phyloP scores from a whole-genome alignment of 2,329 filamentous ascomycete species.

The Colletotrichum lini region DNA sequence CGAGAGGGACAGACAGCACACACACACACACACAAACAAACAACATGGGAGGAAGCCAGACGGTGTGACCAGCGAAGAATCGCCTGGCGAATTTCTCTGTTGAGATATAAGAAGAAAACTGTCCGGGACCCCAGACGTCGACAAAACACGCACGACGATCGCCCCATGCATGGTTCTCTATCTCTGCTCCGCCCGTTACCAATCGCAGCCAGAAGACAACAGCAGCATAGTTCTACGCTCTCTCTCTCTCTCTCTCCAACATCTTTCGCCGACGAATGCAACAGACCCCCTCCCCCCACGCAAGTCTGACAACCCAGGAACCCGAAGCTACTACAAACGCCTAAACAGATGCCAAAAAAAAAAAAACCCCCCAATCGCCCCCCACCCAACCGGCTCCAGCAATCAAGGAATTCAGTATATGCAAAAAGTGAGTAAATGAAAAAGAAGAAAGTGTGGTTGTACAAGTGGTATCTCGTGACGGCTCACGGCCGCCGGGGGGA shows the following conservation, averaged over 20 bases:
- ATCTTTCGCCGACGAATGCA: conserved; percentile 24
- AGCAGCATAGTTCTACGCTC: conserved; percentile 21
- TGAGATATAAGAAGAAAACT: conserved; percentile 14
- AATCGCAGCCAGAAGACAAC: not conserved
- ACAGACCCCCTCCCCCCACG: not conserved
- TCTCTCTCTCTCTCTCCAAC: not conserved
- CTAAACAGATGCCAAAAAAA: conserved; percentile 25
- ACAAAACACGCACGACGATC: conserved; percentile 30
- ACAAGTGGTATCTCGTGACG: conserved; percentile 44
- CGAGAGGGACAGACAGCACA: not conserved
- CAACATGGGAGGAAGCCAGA: conserved; percentile 6
- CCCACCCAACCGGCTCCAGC: not conserved
- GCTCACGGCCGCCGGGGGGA: conserved; percentile 22
- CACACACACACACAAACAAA: not conserved
- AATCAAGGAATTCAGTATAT: conserved; percentile 27
- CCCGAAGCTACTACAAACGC: conserved; percentile 23
- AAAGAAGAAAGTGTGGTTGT: conserved; percentile 29
- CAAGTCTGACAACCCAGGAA: conserved; percentile 3
- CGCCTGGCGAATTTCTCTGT: conserved; percentile 26
- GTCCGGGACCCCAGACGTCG: conserved; percentile 10
- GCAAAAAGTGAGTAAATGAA: conserved; percentile 13
- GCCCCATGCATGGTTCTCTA: conserved; percentile 2
- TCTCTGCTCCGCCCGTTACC: conserved; percentile 7
- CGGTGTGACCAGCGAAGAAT: conserved; percentile 7
- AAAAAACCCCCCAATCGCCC: conserved; percentile 2